Evolutionary conservation across 805 yeast genomes (phyloP).

Genomic region (Sugiyamaella marilandica): DNA sequence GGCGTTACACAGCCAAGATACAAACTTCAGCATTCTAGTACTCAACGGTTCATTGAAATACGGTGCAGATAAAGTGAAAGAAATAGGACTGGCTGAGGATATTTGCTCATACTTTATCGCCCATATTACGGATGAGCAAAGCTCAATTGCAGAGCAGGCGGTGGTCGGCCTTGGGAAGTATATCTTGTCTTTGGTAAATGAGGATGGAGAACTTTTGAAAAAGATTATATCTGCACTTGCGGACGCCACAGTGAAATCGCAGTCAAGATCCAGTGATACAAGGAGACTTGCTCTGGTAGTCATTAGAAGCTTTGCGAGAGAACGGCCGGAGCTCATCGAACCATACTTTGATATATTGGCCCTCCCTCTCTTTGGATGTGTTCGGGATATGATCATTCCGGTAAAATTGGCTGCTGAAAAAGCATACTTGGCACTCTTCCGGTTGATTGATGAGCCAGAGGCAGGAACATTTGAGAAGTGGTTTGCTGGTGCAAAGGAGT

Average conservation of each 20-base stretch:
- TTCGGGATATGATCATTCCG: conserved; percentile 86
- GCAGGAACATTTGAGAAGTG: conserved; percentile 54
- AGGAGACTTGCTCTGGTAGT: conserved; percentile 76
- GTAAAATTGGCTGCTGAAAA: conserved; percentile 92
- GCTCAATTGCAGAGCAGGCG: conserved; percentile 68
- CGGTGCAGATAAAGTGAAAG: conserved; percentile 61
- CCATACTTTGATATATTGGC: conserved; percentile 45
- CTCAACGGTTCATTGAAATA: conserved; percentile 76
- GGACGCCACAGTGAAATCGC: conserved; percentile 47
- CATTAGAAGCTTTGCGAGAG: conserved; percentile 66
- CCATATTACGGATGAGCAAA: conserved; percentile 40
- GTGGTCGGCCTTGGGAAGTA: conserved; percentile 78
- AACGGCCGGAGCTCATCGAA: conserved; percentile 46
- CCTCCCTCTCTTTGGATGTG: conserved; percentile 69
- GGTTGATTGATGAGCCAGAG: conserved; percentile 60
- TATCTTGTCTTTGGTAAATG: conserved; percentile 46
- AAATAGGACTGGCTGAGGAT: conserved; percentile 46
- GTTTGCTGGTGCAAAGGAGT: conserved; percentile 43
- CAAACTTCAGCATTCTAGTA: conserved; percentile 49
- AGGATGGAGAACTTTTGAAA: conserved; percentile 26
- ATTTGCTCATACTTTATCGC: conserved; percentile 46
- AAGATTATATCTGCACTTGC: conserved; percentile 39
- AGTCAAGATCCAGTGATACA: conserved; percentile 63
- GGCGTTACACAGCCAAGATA: conserved; percentile 15
- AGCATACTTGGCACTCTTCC: conserved; percentile 69